Percentiles rank a stretch among this genome's conserved stretches.
These are phyloP conservation scores for Penicillium sp. DNA, from an alignment of 2,329 filamentous ascomycete genomes.

Conservation along the genomic window DNA sequence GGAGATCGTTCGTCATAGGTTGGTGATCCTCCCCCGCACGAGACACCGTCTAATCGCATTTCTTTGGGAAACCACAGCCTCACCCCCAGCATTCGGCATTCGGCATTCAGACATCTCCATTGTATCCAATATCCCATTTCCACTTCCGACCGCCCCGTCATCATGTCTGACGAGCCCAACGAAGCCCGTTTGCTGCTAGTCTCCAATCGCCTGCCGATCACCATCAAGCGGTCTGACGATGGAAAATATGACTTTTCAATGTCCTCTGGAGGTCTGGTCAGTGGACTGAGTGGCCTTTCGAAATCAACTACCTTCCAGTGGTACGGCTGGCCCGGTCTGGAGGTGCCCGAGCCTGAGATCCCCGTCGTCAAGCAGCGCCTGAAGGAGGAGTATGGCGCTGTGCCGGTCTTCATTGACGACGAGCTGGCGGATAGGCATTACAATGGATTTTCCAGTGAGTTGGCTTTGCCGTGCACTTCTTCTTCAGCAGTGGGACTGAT, in stretches of 20 bases:
- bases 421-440: constrained; percentile 94
- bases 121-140: not conserved
- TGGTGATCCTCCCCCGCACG: constrained; percentile 6
- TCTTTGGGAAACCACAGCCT: not conserved
- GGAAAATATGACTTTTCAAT: constrained; percentile 92
- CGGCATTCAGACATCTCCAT: not conserved
- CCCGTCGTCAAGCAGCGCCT: constrained; percentile 72
- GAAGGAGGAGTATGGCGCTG: constrained; percentile 82
- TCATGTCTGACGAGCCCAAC: constrained; percentile 40
- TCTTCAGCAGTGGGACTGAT: not conserved
- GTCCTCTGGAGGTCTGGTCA: constrained; percentile 95
- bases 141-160: constrained; percentile 3
- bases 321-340: constrained; percentile 96
- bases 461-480: not conserved
- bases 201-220: constrained; percentile 94
- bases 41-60: constrained; percentile 3
- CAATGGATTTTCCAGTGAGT: constrained; percentile 93
- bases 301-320: constrained; percentile 95
- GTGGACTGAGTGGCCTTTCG: constrained; percentile 84
- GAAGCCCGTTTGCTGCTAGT: constrained; percentile 70
- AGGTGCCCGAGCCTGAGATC: constrained; percentile 83
- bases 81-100: not conserved
- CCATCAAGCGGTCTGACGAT: constrained; percentile 90
- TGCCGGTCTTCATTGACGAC: constrained; percentile 91
- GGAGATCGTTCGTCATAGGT: constrained; percentile 8